Conservation (phyloP, 2,329 filamentous ascomycete genomes). For the Penicillium nordicum region DNA sequence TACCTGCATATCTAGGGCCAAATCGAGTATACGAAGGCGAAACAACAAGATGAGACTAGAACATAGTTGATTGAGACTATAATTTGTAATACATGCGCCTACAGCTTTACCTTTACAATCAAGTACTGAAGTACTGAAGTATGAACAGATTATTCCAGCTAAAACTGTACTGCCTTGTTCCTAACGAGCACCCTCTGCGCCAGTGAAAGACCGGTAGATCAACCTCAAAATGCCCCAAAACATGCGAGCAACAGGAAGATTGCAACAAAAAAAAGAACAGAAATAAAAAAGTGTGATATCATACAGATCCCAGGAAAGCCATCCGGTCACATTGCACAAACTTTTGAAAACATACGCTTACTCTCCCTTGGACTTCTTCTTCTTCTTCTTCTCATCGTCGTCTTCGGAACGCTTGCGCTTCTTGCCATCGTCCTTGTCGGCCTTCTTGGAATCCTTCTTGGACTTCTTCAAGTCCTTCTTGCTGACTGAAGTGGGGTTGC, state of each 20-base stretch:
- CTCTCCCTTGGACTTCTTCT: slow-evolving; percentile 52
- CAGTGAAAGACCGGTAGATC: slow-evolving; percentile 30
- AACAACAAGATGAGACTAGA: background rate
- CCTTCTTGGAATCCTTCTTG: slow-evolving; percentile 61
- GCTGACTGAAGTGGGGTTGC: slow-evolving; percentile 64
- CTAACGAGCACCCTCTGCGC: slow-evolving; percentile 33
- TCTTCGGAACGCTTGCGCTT: slow-evolving; percentile 63
- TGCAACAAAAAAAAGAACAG: slow-evolving; percentile 27
- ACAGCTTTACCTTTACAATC: background rate
- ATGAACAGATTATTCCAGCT: slow-evolving; percentile 30
- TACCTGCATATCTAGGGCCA: background rate
- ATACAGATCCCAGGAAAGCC: slow-evolving; percentile 39
- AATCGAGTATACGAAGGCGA: background rate
- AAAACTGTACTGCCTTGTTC: slow-evolving; percentile 31
- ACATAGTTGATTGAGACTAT: background rate
- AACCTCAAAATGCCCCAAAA: slow-evolving; percentile 25
- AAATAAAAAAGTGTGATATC: slow-evolving; percentile 39
- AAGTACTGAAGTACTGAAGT: slow-evolving; percentile 17
- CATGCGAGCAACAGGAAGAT: slow-evolving; percentile 23
- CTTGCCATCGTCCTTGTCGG: slow-evolving; percentile 59
- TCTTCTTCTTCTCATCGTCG: slow-evolving; percentile 54
- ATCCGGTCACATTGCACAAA: slow-evolving; percentile 31
- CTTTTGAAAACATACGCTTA: slow-evolving; percentile 53
- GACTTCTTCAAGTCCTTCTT: slow-evolving; percentile 76
- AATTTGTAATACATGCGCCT: background rate